A percentile compares a stretch with the other conserved stretches of the same genome.
phyloP scores from a whole-genome alignment of 202 grass and related monocot genomes.

The Panicum hallii region DNA sequence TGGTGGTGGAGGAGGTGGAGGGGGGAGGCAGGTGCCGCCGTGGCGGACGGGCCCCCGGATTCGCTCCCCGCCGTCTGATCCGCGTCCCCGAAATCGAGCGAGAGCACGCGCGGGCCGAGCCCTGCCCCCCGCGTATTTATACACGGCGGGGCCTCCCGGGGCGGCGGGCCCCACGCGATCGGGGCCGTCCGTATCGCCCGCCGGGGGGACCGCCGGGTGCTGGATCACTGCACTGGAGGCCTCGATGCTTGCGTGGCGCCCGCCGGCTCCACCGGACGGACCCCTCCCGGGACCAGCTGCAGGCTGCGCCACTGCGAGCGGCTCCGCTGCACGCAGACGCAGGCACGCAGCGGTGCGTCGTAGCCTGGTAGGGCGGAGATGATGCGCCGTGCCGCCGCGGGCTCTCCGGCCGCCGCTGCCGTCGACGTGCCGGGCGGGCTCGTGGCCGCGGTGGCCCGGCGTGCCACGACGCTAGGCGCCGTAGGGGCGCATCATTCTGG shows the following conservation, averaged over 20 bases:
- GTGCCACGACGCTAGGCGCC: neutral
- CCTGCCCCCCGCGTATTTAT: slow-evolving; percentile 40
- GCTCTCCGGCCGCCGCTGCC: neutral
- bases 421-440: neutral
- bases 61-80: slow-evolving; percentile 59
- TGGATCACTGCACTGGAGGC: neutral
- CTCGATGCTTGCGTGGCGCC: slow-evolving; percentile 26
- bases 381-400: neutral
- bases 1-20: neutral
- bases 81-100: slow-evolving; percentile 46
- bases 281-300: neutral
- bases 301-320: neutral
- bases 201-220: neutral
- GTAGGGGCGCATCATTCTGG: neutral
- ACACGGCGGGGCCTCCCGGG: neutral
- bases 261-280: neutral
- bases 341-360: neutral
- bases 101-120: slow-evolving; percentile 36
- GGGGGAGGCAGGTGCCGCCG: neutral
- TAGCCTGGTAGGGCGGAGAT: neutral
- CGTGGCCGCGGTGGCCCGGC: neutral
- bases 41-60: slow-evolving; percentile 41
- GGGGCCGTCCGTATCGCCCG: slow-evolving; percentile 38
- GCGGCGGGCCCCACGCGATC: slow-evolving; percentile 36
- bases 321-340: neutral